phyloP scores from a whole-genome alignment of 1,139 yeast genomes.

The Citeromyces hawaiiensis region DNA sequence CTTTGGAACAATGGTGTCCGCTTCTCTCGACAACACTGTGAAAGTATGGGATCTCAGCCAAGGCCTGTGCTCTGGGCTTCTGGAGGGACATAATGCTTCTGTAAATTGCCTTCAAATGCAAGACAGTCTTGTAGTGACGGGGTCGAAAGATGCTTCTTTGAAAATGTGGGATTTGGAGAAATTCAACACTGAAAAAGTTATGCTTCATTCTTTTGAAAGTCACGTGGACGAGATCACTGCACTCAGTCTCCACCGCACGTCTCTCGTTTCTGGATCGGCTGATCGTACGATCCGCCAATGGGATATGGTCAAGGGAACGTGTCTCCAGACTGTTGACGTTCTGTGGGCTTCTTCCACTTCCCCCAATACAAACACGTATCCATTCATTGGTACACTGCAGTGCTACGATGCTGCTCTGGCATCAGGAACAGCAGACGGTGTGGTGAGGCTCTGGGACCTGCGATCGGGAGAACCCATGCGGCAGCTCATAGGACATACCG shows the following conservation, averaged over 20 bases:
- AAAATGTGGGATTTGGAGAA: conserved; percentile 40
- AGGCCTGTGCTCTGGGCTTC: conserved; percentile 31
- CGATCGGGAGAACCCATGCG: conserved; percentile 58
- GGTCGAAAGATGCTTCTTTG: conserved; percentile 48
- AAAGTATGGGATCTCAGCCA: conserved; percentile 72
- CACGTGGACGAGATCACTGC: conserved; percentile 58
- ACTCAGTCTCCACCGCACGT: conserved; percentile 31
- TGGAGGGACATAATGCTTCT: conserved; percentile 42
- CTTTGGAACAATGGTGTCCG: conserved; percentile 62
- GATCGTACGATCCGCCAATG: conserved; percentile 49
- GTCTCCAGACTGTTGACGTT: conserved; percentile 48
- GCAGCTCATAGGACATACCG: conserved; percentile 56
- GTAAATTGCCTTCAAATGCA: conserved; percentile 47
- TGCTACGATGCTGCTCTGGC: conserved; percentile 62
- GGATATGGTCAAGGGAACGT: conserved; percentile 43
- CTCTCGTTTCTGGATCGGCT: conserved; percentile 43
- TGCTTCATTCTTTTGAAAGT: conserved; percentile 37
- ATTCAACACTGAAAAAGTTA: conserved; percentile 9
- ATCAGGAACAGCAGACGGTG: conserved; percentile 66
- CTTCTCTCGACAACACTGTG: conserved; percentile 70
- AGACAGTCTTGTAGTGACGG: conserved; percentile 39
- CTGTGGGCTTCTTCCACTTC: conserved; percentile 30
- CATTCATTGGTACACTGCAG: conserved; percentile 44
- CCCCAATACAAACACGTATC: conserved; percentile 1
- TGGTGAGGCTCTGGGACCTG: conserved; percentile 66